A percentile compares a stretch with the other conserved stretches of the same genome.
These are phyloP conservation scores for Botrytis sinoallii DNA, from an alignment of 2,329 filamentous ascomycete species.

Conservation along the genomic window DNA sequence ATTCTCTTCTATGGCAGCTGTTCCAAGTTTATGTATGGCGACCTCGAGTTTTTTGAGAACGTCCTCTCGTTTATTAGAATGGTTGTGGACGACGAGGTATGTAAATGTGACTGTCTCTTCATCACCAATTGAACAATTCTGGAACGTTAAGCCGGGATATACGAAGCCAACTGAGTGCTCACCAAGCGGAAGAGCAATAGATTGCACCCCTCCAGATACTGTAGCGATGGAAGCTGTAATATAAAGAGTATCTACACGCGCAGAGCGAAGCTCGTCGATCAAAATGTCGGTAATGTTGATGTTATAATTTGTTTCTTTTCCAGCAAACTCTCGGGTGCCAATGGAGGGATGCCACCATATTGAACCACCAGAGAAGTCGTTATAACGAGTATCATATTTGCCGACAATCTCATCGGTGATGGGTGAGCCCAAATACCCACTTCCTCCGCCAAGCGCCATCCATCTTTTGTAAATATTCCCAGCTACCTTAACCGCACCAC, in stretches of 20 bases:
- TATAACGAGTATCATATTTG: slow-evolving; percentile 1
- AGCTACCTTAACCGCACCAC: neutral
- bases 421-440: neutral
- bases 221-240: neutral
- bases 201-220: neutral
- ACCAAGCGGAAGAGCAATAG: neutral
- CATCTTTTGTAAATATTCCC: slow-evolving; percentile 10
- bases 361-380: neutral
- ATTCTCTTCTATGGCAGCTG: neutral
- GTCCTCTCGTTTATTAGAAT: slow-evolving; percentile 2
- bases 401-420: neutral
- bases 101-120: slow-evolving; percentile 5
- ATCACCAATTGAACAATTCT: slow-evolving; percentile 1
- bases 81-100: slow-evolving; percentile 5
- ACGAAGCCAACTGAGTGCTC: neutral
- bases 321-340: slow-evolving; percentile 1
- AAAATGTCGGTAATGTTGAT: neutral
- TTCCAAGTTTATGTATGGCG: slow-evolving; percentile 2
- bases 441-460: slow-evolving; percentile 1
- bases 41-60: slow-evolving; percentile 2
- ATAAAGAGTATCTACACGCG: slow-evolving; percentile 7
- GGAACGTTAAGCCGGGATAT: neutral
- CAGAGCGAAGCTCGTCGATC: slow-evolving; percentile 4
- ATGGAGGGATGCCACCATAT: slow-evolving; percentile 15
- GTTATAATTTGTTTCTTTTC: neutral